Evolutionary conservation across 75 land plant species (phyloP).

Genomic region (Sequoia sempervirens): DNA sequence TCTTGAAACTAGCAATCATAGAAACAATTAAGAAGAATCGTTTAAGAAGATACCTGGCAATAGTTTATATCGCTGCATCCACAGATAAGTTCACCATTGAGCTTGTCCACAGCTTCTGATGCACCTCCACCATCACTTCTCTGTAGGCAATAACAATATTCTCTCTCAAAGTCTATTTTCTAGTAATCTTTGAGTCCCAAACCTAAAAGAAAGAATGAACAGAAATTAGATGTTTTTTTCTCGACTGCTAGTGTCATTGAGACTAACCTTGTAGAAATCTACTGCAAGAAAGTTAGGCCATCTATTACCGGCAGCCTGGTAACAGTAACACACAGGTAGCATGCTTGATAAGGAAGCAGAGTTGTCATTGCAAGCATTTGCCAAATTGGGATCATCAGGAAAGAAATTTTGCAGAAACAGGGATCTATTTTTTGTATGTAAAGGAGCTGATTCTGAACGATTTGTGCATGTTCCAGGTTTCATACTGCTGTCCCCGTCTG

Average conservation of each 20-base stretch:
- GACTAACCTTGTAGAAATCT: constrained; percentile 67
- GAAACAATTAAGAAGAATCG: not conserved
- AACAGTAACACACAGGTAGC: constrained; percentile 46
- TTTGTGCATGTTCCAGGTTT: constrained; percentile 62
- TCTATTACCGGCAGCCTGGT: constrained; percentile 36
- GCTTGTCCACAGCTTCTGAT: constrained; percentile 32
- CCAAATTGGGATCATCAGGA: constrained; percentile 28
- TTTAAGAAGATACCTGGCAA: constrained; percentile 17
- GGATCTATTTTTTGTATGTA: constrained; percentile 38
- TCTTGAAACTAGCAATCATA: not conserved
- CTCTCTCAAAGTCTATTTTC: not conserved
- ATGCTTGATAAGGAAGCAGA: constrained; percentile 43
- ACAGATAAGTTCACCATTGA: constrained; percentile 32
- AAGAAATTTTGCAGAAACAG: constrained; percentile 59
- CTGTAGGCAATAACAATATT: constrained; percentile 13
- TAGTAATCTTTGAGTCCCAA: not conserved
- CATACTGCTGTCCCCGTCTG: constrained; percentile 76
- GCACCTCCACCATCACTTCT: constrained; percentile 51
- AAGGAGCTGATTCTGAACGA: constrained; percentile 51
- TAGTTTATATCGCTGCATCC: constrained; percentile 20
- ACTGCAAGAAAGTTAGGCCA: constrained; percentile 76
- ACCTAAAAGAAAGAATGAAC: not conserved
- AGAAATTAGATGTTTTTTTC: not conserved
- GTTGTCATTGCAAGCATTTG: constrained; percentile 51
- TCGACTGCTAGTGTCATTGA: not conserved